A percentile compares a stretch with the other conserved stretches of the same genome.
Conservation (phyloP, 1,284 basidiomycete genomes). For the Golubevia pallescens region DNA sequence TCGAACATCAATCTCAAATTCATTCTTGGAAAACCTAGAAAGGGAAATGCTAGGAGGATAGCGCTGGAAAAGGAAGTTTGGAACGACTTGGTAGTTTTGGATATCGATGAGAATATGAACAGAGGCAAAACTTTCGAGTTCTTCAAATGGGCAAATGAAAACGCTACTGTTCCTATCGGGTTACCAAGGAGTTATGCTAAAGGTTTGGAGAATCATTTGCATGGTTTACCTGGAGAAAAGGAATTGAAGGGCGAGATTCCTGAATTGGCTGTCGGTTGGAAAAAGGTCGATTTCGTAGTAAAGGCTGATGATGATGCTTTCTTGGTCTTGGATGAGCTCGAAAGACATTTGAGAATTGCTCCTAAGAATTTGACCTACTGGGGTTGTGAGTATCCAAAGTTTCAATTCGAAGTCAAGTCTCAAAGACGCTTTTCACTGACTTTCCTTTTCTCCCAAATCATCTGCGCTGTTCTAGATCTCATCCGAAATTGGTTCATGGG, state of each 20-base stretch:
- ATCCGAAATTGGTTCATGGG: slow-evolving; percentile 95
- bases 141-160: slow-evolving; percentile 85
- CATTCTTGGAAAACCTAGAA: slow-evolving; percentile 83
- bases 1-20: slow-evolving; percentile 84
- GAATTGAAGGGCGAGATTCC: background rate
- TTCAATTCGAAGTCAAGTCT: too few species aligned
- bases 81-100: slow-evolving; percentile 85
- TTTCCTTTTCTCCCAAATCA: too few species aligned
- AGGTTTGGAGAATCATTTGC: background rate
- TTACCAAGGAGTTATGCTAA: slow-evolving; percentile 11
- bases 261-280: slow-evolving; percentile 41
- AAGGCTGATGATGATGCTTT: slow-evolving; percentile 63
- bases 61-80: slow-evolving; percentile 90
- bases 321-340: slow-evolving; percentile 56
- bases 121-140: slow-evolving; percentile 80
- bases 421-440: too few species aligned
- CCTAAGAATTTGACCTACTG: slow-evolving; percentile 56
- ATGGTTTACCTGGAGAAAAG: too few species aligned
- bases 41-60: slow-evolving; percentile 79
- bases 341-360: slow-evolving; percentile 52
- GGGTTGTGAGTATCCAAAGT: slow-evolving; percentile 38
- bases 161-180: slow-evolving; percentile 83
- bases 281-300: slow-evolving; percentile 60
- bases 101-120: slow-evolving; percentile 89
- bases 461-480: too few species aligned